Evolutionary conservation across 1,284 basidiomycete species (phyloP).

Genomic region (Taiwanofungus camphoratus): DNA sequence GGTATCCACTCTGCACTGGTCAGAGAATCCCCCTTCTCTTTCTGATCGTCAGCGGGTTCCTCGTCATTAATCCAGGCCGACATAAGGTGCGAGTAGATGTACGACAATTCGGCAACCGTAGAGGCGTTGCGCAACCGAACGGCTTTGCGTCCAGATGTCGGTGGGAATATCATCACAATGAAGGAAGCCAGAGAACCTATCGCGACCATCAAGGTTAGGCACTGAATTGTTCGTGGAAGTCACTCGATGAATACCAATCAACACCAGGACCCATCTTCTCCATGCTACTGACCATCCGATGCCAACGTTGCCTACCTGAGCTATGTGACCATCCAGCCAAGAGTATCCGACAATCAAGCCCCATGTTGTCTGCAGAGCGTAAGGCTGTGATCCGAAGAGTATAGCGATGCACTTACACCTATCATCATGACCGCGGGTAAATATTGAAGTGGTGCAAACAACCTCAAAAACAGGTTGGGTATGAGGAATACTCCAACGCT

Average conservation of each 20-base stretch:
- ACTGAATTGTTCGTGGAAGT: not conserved
- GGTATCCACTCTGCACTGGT: conserved; percentile 19
- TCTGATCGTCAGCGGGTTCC: conserved; percentile 11
- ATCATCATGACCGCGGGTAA: conserved; percentile 33
- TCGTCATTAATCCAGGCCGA: conserved; percentile 38
- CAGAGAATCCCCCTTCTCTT: conserved; percentile 1
- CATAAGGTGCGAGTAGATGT: conserved; percentile 38
- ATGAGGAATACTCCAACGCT: conserved; percentile 44
- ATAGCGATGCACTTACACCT: conserved; percentile 26
- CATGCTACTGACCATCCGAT: conserved; percentile 51
- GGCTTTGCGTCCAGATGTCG: conserved; percentile 42
- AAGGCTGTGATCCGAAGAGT: not conserved
- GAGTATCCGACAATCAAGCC: conserved; percentile 51
- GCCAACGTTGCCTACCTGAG: conserved; percentile 40
- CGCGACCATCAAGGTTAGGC: not conserved
- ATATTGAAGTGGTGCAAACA: conserved; percentile 42
- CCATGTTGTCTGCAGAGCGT: conserved; percentile 33
- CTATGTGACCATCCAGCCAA: conserved; percentile 53
- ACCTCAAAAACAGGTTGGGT: conserved; percentile 48
- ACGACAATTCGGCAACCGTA: conserved; percentile 33
- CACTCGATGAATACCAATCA: conserved; percentile 33
- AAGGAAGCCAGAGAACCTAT: conserved; percentile 40
- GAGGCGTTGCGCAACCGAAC: conserved; percentile 42
- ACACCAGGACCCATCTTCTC: conserved; percentile 41
- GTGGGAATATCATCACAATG: conserved; percentile 46